Evolutionary conservation across 2,329 filamentous ascomycete species (phyloP).

Genomic region (Colletotrichum chrysophilum): DNA sequence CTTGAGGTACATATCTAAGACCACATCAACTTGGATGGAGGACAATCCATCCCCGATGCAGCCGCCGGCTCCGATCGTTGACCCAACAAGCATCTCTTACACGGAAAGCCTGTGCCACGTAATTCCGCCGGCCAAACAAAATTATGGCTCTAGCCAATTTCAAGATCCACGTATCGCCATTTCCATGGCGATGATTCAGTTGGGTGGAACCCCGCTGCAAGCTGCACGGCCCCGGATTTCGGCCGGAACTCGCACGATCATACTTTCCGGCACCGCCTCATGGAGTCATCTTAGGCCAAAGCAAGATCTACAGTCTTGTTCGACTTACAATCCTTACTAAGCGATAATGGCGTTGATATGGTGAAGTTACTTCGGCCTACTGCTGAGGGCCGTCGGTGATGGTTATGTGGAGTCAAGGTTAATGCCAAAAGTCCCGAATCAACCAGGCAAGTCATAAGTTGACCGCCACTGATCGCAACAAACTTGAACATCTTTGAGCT

Average conservation of each 20-base stretch:
- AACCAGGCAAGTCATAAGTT: background rate
- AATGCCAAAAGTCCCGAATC: background rate
- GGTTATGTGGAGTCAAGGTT: background rate
- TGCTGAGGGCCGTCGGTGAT: background rate
- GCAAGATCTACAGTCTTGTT: background rate
- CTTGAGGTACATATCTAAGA: background rate
- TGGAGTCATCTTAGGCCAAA: background rate
- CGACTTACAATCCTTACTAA: background rate
- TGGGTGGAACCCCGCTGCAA: background rate
- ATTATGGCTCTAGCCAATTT: background rate
- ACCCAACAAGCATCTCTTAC: background rate
- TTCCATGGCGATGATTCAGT: background rate
- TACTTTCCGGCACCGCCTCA: background rate
- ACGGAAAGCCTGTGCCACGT: background rate
- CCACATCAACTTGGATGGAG: background rate
- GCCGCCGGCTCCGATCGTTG: background rate
- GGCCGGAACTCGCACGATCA: background rate
- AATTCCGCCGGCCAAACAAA: background rate
- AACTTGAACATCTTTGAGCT: accelerated
- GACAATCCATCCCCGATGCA: background rate
- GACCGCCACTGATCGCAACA: background rate
- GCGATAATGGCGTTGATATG: background rate
- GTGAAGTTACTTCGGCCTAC: background rate
- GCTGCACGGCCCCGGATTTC: background rate
- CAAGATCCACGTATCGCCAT: background rate